Percentiles rank a stretch among this genome's conserved stretches.
These are phyloP conservation scores for Cyberlindnera samutprakarnensis DNA, from an alignment of 805 yeast genomes.

Conservation along the genomic window DNA sequence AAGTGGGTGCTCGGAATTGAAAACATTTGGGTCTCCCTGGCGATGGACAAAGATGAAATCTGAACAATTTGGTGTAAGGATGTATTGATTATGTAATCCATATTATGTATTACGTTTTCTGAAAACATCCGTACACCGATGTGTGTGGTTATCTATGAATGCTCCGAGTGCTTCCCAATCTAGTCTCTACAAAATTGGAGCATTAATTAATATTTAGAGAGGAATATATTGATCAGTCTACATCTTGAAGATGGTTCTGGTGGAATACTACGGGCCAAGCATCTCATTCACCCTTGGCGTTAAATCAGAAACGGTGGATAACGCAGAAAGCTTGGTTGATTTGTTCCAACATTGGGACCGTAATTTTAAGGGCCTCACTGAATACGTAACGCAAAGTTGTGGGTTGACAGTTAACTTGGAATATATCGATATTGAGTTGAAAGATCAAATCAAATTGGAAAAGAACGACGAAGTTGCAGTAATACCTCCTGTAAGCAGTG, in stretches of 20 bases:
- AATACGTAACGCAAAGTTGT: conserved; percentile 8
- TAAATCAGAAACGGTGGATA: conserved; percentile 1
- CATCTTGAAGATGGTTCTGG: conserved; percentile 7
- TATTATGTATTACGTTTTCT: too few species aligned
- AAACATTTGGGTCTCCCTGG: too few species aligned
- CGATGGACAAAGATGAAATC: too few species aligned
- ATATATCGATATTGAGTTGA: conserved; percentile 8
- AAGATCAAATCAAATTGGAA: neutral
- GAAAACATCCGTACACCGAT: too few species aligned
- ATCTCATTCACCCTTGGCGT: conserved; percentile 7
- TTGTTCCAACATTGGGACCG: conserved; percentile 1
- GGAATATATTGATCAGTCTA: too few species aligned
- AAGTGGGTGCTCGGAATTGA: too few species aligned
- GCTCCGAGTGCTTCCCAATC: too few species aligned
- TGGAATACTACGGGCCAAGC: conserved; percentile 15
- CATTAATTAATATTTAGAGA: too few species aligned
- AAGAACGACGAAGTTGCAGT: conserved; percentile 12
- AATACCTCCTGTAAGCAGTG: conserved; percentile 19
- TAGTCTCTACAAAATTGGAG: neutral
- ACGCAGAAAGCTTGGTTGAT: neutral
- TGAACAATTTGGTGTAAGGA: too few species aligned
- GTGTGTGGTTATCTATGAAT: too few species aligned
- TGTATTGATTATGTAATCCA: too few species aligned
- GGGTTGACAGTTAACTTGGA: conserved; percentile 14
- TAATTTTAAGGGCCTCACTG: conserved; percentile 4